phyloP scores from a whole-genome alignment of 169 alveolate genomes.

The Amoebophrya sp. region DNA sequence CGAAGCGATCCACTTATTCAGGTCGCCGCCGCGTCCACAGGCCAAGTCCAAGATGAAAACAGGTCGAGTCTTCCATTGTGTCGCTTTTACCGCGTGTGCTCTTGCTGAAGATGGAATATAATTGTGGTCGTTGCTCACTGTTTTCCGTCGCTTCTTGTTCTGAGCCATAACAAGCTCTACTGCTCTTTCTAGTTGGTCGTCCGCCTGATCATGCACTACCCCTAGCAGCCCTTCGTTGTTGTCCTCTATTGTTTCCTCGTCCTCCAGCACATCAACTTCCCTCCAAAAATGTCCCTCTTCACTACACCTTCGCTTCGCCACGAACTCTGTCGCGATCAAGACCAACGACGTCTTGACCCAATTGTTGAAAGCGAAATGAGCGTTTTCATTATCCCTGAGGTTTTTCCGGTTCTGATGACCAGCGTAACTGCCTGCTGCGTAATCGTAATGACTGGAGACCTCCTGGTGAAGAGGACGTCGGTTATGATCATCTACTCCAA shows the following conservation, averaged over 20 bases:
- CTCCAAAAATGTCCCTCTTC: background rate
- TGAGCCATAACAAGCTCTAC: too few relatives aligned
- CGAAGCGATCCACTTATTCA: background rate
- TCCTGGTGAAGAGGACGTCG: background rate
- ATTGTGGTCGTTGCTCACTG: too few relatives aligned
- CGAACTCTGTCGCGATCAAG: background rate
- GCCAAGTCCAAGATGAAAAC: background rate
- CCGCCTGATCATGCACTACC: too few relatives aligned
- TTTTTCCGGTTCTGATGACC: background rate
- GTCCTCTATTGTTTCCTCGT: background rate
- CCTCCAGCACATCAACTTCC: background rate
- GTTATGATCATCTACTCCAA: too few relatives aligned
- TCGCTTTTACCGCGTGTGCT: background rate
- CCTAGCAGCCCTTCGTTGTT: too few relatives aligned
- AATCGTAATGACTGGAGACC: background rate
- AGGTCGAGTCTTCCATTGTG: background rate
- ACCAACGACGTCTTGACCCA: background rate
- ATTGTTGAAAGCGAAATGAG: background rate
- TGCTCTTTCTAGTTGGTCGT: too few relatives aligned
- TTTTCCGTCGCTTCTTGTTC: too few relatives aligned
- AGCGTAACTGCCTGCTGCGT: background rate
- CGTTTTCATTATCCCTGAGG: background rate
- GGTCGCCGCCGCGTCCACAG: background rate
- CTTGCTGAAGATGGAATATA: too few relatives aligned
- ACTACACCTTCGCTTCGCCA: too few relatives aligned